Conservation (phyloP, 371 early-diverging fungal genomes). For the Mucor mucedo region DNA sequence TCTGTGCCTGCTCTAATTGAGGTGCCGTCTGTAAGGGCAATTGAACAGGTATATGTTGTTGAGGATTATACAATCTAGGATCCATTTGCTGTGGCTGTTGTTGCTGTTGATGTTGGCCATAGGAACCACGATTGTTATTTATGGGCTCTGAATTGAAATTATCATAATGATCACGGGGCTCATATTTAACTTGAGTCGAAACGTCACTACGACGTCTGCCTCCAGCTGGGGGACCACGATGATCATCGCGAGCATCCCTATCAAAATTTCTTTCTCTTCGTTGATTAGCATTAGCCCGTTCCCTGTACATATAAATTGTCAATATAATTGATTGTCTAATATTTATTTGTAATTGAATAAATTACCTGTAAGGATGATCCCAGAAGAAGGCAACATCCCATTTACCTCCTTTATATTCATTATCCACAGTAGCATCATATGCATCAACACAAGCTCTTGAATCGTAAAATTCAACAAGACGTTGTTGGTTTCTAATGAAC, state of each 20-base stretch:
- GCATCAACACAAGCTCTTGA: conserved; percentile 55
- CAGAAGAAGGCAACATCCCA: conserved; percentile 59
- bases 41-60: neutral
- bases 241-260: conserved; percentile 8
- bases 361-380: conserved; percentile 45
- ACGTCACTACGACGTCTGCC: conserved; percentile 11
- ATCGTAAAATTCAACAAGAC: conserved; percentile 62
- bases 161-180: conserved; percentile 15
- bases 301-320: conserved; percentile 28
- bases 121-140: neutral
- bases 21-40: conserved; percentile 3
- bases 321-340: neutral
- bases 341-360: neutral
- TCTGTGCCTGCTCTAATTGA: conserved; percentile 37
- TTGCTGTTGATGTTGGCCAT: neutral
- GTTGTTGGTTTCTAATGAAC: conserved; percentile 43
- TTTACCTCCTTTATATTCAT: conserved; percentile 44
- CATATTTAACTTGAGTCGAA: neutral
- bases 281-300: conserved; percentile 19
- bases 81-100: neutral
- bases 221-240: neutral
- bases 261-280: conserved; percentile 19
- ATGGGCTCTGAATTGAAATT: conserved; percentile 6
- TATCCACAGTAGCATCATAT: conserved; percentile 39
- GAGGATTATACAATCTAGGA: conserved; percentile 23